phyloP scores from a whole-genome alignment of 1,284 basidiomycete genomes.

The Rhodotorula sp. region DNA sequence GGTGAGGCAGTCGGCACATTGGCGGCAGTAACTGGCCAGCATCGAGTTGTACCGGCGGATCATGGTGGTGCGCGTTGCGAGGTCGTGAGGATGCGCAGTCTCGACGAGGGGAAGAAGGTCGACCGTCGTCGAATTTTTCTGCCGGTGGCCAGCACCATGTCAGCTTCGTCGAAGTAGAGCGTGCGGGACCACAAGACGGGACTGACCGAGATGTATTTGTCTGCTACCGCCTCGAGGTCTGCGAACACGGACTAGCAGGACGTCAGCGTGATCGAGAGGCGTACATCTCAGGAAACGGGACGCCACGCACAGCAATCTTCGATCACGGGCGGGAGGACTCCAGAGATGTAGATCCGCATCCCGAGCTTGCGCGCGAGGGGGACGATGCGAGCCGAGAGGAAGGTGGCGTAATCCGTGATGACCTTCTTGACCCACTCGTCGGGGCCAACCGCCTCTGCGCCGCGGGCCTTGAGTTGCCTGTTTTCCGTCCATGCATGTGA shows the following conservation, averaged over 20 bases:
- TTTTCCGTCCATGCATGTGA: background rate
- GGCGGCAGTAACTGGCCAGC: conserved; percentile 16
- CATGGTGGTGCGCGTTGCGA: conserved; percentile 17
- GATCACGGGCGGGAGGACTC: conserved; percentile 22
- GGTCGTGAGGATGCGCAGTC: conserved; percentile 17
- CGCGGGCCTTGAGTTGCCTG: conserved; percentile 27
- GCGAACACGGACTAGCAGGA: background rate
- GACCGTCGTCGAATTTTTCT: background rate
- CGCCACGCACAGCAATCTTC: conserved; percentile 26
- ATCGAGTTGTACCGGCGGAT: conserved; percentile 23
- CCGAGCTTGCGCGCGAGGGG: conserved; percentile 2
- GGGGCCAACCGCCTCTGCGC: background rate
- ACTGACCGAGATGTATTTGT: conserved; percentile 29
- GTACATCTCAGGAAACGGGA: no score
- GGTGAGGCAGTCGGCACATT: background rate
- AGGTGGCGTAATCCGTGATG: conserved; percentile 6
- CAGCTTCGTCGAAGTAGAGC: no score
- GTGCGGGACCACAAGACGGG: no score
- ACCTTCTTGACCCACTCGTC: conserved; percentile 12
- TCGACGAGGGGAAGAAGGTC: conserved; percentile 5
- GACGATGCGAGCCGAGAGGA: conserved; percentile 1
- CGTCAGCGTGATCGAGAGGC: background rate
- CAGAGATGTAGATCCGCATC: conserved; percentile 17
- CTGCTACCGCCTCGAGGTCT: conserved; percentile 20
- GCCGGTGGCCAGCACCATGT: no score